Evolutionary conservation across 805 yeast species (phyloP).

Genomic region (Schwanniomyces occidentalis): DNA sequence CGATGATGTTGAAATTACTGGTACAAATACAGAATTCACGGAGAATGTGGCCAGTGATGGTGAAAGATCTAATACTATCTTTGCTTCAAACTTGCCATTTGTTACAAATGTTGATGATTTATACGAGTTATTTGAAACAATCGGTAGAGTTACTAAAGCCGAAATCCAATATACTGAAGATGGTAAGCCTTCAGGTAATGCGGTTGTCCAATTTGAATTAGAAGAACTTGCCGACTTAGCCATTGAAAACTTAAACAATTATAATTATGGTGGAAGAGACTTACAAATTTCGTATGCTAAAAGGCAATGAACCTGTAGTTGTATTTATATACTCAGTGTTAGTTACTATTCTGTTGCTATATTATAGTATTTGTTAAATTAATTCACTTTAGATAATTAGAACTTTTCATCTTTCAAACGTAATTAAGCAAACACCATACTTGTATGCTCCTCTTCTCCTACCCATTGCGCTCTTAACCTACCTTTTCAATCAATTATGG

Average conservation of each 20-base stretch:
- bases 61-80: conserved; percentile 50
- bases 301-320: no score
- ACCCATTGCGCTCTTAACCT: no score
- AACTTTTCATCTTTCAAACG: no score
- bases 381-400: no score
- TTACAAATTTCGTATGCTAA: conserved; percentile 69
- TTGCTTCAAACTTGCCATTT: conserved; percentile 80
- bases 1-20: conserved; percentile 11
- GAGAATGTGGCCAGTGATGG: conserved; percentile 65
- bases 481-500: no score
- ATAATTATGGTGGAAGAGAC: conserved; percentile 81
- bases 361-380: no score
- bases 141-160: conserved; percentile 74
- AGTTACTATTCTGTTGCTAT: no score
- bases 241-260: conserved; percentile 70
- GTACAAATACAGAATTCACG: conserved; percentile 57
- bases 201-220: conserved; percentile 76
- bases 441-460: no score
- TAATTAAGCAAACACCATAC: no score
- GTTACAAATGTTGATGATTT: conserved; percentile 86
- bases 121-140: conserved; percentile 79
- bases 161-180: conserved; percentile 63
- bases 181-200: conserved; percentile 78
- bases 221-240: conserved; percentile 72
- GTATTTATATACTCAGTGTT: no score